Conservation (phyloP, 805 yeast species). For the Lipomyces yamadae region DNA sequence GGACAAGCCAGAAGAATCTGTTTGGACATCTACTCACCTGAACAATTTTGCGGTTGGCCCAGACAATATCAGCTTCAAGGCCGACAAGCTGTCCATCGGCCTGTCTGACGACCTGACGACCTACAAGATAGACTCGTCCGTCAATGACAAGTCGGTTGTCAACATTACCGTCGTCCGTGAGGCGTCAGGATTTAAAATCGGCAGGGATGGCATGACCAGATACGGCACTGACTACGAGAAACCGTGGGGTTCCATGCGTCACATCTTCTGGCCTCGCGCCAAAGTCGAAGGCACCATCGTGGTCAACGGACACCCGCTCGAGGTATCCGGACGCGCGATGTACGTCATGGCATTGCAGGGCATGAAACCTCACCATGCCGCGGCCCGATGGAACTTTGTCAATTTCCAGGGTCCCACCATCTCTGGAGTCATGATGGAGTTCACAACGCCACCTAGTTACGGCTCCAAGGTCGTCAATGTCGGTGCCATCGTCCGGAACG, state of each 20-base stretch:
- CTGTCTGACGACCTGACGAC: slow-evolving; percentile 58
- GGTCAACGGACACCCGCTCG: slow-evolving; percentile 49
- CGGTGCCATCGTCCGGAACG: slow-evolving; percentile 71
- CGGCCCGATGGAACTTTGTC: slow-evolving; percentile 93
- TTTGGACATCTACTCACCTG: slow-evolving; percentile 92
- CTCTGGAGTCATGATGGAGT: slow-evolving; percentile 89
- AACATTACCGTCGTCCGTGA: slow-evolving; percentile 66
- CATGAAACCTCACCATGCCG: slow-evolving; percentile 99
- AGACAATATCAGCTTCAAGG: slow-evolving; percentile 64
- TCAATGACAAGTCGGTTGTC: slow-evolving; percentile 69
- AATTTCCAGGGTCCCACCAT: slow-evolving; percentile 79
- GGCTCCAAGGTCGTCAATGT: slow-evolving; percentile 79
- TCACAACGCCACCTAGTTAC: slow-evolving; percentile 90
- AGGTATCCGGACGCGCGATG: slow-evolving; percentile 59
- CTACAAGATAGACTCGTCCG: slow-evolving; percentile 62
- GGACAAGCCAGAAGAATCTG: slow-evolving; percentile 55
- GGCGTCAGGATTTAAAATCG: slow-evolving; percentile 86
- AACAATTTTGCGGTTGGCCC: slow-evolving; percentile 74
- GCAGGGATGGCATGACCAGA: slow-evolving; percentile 80
- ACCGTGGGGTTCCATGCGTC: slow-evolving; percentile 99
- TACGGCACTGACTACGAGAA: slow-evolving; percentile 82
- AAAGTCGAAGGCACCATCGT: slow-evolving; percentile 66
- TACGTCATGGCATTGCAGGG: slow-evolving; percentile 97
- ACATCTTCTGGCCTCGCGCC: slow-evolving; percentile 94
- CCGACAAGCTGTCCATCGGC: slow-evolving; percentile 70